These are phyloP conservation scores for Teratosphaeria gauchensis DNA, from an alignment of 2,329 filamentous ascomycete species.

Conservation along the genomic window DNA sequence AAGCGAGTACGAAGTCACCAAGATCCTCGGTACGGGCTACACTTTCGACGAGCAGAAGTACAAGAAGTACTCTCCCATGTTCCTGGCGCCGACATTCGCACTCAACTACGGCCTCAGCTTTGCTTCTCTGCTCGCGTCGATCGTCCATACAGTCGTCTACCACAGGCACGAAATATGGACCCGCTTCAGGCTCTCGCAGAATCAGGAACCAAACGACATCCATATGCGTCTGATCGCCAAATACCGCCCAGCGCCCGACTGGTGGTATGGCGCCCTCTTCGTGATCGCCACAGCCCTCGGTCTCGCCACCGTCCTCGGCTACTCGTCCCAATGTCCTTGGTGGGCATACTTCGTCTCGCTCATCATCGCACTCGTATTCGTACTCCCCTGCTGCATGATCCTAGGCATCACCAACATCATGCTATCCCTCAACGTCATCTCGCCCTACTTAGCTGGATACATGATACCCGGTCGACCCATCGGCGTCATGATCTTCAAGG, in stretches of 20 bases:
- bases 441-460: slow-evolving; percentile 43
- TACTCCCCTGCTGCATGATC: slow-evolving; percentile 73
- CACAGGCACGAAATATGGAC: slow-evolving; percentile 25
- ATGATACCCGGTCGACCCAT: slow-evolving; percentile 33
- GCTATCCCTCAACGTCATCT: slow-evolving; percentile 30
- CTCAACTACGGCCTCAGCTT: slow-evolving; percentile 31
- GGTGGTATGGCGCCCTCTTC: slow-evolving; percentile 43
- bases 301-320: slow-evolving; percentile 11
- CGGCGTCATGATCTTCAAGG: slow-evolving; percentile 25
- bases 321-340: slow-evolving; percentile 45
- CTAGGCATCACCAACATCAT: slow-evolving; percentile 65
- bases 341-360: slow-evolving; percentile 74
- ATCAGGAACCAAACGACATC: slow-evolving; percentile 15
- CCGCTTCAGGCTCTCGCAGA: slow-evolving; percentile 14
- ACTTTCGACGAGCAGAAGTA: slow-evolving; percentile 17
- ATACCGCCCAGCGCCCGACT: slow-evolving; percentile 71
- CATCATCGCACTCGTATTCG: slow-evolving; percentile 66
- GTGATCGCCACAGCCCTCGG: slow-evolving; percentile 17
- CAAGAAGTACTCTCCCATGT: slow-evolving; percentile 35
- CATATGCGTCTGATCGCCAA: slow-evolving; percentile 75
- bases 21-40: slow-evolving; percentile 50
- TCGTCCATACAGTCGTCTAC: slow-evolving; percentile 28
- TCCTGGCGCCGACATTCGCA: slow-evolving; percentile 29
- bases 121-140: slow-evolving; percentile 27
- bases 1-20: slow-evolving; percentile 69